Evolutionary conservation across 139 green algal genomes (phyloP).

Genomic region (Eudorina sp.): DNA sequence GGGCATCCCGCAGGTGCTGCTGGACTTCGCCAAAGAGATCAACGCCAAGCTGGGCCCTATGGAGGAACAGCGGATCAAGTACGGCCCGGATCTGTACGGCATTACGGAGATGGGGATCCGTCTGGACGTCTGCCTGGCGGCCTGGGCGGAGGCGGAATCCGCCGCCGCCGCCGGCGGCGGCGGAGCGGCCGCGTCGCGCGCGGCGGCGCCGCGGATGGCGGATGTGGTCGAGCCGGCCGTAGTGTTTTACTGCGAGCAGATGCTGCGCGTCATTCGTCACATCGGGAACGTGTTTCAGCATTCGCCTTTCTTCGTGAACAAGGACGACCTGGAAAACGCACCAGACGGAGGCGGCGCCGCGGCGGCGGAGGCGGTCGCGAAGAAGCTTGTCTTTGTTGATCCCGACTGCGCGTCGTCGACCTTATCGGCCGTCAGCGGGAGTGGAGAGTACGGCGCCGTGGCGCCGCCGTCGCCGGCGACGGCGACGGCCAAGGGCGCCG

Average conservation of each 20-base stretch:
- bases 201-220: not conserved
- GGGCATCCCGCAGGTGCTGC: constrained; percentile 65
- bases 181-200: no score
- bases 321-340: constrained; percentile 11
- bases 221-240: constrained; percentile 37
- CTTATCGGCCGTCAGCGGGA: not conserved
- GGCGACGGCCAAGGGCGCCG: no score
- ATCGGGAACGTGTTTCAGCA: constrained; percentile 49
- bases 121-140: constrained; percentile 16
- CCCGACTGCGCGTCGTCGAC: not conserved
- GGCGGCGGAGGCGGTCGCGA: not conserved
- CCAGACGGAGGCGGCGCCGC: not conserved
- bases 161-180: no score
- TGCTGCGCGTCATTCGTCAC: constrained; percentile 40
- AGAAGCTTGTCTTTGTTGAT: not conserved
- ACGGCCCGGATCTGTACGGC: constrained; percentile 61
- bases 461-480: not conserved
- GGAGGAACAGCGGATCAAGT: constrained; percentile 67
- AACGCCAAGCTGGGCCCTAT: constrained; percentile 70
- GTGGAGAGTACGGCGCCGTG: not conserved
- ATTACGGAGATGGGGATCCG: constrained; percentile 33
- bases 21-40: constrained; percentile 71
- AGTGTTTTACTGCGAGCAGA: constrained; percentile 54
- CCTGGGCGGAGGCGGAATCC: constrained; percentile 2
- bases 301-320: constrained; percentile 47